phyloP scores from a whole-genome alignment of 345 rosid genomes.

The Salix caprea region DNA sequence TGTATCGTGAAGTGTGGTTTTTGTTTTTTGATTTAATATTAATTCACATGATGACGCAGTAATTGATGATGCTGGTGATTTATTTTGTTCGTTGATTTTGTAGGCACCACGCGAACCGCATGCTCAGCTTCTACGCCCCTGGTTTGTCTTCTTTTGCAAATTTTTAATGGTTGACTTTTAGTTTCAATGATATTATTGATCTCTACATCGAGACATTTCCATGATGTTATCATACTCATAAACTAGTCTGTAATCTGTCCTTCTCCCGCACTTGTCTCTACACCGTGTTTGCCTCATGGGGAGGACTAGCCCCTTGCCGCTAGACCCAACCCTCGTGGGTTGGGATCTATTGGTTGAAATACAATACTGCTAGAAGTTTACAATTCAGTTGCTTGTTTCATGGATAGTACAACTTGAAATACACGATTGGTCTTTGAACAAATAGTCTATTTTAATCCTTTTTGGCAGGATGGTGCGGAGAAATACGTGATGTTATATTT shows the following conservation, averaged over 20 bases:
- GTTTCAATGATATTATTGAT: background rate
- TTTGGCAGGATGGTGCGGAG: constrained; percentile 91
- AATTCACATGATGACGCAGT: background rate
- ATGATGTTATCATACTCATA: background rate
- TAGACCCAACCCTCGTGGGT: too few species aligned
- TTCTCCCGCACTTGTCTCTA: background rate
- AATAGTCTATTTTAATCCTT: background rate
- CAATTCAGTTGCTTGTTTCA: background rate
- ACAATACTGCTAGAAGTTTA: background rate
- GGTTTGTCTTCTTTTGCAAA: constrained; percentile 42
- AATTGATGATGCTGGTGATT: background rate
- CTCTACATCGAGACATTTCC: background rate
- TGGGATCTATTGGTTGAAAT: background rate
- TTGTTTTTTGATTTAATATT: background rate
- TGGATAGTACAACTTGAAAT: background rate
- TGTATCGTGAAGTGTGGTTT: background rate
- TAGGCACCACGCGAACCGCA: constrained; percentile 96
- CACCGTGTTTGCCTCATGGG: too few species aligned
- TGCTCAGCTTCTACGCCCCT: constrained; percentile 96
- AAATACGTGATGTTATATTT: constrained; percentile 90
- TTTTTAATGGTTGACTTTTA: background rate
- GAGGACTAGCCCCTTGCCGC: too few species aligned
- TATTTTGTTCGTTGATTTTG: background rate
- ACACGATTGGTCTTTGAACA: background rate
- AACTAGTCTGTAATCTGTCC: background rate